phyloP scores from a whole-genome alignment of 139 green algal genomes.

The Chlamydomonas incerta region DNA sequence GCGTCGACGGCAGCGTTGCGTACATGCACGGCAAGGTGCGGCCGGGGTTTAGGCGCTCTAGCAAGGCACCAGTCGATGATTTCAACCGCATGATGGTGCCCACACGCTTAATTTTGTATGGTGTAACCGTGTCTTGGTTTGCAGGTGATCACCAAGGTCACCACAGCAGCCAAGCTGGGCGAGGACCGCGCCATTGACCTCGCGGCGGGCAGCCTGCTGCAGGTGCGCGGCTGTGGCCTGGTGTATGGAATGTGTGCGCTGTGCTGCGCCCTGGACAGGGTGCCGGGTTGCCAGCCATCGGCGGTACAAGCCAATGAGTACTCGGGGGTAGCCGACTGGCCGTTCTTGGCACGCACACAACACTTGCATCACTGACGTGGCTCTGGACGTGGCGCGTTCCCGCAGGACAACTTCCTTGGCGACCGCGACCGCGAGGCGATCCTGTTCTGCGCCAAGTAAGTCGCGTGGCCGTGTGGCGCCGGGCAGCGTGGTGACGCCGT shows the following conservation, averaged over 20 bases:
- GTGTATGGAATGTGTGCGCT: neutral
- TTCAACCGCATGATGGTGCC: too few species aligned
- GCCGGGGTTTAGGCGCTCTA: too few species aligned
- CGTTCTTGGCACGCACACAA: too few species aligned
- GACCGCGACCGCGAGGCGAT: conserved; percentile 17
- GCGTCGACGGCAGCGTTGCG: neutral
- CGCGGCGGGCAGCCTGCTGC: conserved; percentile 53
- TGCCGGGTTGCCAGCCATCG: too few species aligned
- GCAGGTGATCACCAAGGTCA: conserved; percentile 10
- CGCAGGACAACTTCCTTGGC: conserved; percentile 28
- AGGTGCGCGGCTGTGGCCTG: neutral
- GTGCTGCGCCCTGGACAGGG: neutral
- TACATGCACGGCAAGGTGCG: conserved; percentile 7
- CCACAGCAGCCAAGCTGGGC: conserved; percentile 37
- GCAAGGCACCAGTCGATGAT: too few species aligned
- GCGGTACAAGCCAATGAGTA: too few species aligned
- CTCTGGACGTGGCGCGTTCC: neutral
- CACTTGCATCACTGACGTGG: too few species aligned
- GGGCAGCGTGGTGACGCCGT: too few species aligned
- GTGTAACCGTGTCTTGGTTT: too few species aligned
- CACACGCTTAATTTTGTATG: too few species aligned
- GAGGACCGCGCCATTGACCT: conserved; percentile 56
- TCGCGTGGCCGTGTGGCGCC: too few species aligned
- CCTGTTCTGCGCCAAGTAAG: conserved; percentile 31
- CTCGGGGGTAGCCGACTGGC: too few species aligned